These are phyloP conservation scores for Kodamaea anthophila DNA, from an alignment of 1,139 yeast genomes.

Conservation along the genomic window DNA sequence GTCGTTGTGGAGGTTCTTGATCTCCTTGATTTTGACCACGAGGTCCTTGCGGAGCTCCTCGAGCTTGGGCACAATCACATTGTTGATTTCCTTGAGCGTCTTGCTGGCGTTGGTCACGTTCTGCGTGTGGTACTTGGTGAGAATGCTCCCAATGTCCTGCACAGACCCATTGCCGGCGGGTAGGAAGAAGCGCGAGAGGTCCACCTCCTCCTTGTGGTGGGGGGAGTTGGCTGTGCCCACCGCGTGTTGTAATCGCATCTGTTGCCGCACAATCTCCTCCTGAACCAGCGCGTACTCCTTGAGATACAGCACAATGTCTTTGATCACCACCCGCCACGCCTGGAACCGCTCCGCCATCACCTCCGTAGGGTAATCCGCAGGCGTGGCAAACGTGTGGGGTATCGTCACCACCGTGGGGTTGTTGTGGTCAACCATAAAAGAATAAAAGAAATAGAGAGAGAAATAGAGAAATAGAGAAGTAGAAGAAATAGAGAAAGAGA, in stretches of 20 bases:
- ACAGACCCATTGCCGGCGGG: slow-evolving; percentile 79
- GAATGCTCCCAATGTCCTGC: slow-evolving; percentile 72
- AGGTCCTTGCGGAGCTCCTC: slow-evolving; percentile 83
- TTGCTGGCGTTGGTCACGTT: slow-evolving; percentile 62
- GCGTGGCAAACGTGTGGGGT: slow-evolving; percentile 29
- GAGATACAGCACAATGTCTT: slow-evolving; percentile 67
- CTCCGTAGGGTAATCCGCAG: slow-evolving; percentile 65
- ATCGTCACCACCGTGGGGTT: slow-evolving; percentile 36
- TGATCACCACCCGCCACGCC: slow-evolving; percentile 79
- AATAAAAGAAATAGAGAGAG: neutral
- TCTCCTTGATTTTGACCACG: slow-evolving; percentile 79
- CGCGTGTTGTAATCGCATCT: slow-evolving; percentile 74
- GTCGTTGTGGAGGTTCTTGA: slow-evolving; percentile 73
- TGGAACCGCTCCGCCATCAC: slow-evolving; percentile 75
- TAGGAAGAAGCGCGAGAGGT: slow-evolving; percentile 48
- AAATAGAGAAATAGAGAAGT: neutral
- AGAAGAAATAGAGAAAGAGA: neutral
- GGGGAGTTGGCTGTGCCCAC: slow-evolving; percentile 35
- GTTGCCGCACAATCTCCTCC: slow-evolving; percentile 83
- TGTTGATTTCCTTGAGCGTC: slow-evolving; percentile 65
- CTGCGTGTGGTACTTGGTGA: slow-evolving; percentile 68
- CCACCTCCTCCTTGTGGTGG: slow-evolving; percentile 23
- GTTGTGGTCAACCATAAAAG: slow-evolving; percentile 14
- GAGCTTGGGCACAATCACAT: slow-evolving; percentile 69
- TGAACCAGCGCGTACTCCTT: slow-evolving; percentile 78